These are phyloP conservation scores for Waltergamsia citrina DNA, from an alignment of 2,329 filamentous ascomycete genomes.

Conservation along the genomic window DNA sequence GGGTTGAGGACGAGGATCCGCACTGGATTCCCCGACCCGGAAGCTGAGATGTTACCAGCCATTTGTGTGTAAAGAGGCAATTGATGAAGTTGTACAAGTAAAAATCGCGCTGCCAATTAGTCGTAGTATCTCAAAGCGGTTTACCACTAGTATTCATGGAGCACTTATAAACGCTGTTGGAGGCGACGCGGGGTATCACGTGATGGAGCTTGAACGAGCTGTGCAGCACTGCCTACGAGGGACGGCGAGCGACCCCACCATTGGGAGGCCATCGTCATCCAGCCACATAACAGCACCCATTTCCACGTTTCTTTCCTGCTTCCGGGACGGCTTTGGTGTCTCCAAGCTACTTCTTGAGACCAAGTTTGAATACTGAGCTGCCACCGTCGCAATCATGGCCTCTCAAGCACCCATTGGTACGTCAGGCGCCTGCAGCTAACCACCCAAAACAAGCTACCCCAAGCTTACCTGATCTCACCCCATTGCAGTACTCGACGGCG, in stretches of 20 bases:
- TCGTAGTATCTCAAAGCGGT: too few relatives aligned
- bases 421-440: slow-evolving; percentile 5
- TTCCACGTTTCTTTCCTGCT: background rate
- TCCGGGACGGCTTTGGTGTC: too few relatives aligned
- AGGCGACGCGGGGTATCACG: slow-evolving; percentile 24
- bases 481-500: slow-evolving; percentile 86
- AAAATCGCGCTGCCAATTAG: too few relatives aligned
- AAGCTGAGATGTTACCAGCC: background rate
- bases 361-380: slow-evolving; percentile 2
- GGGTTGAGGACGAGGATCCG: slow-evolving; percentile 67
- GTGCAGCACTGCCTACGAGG: slow-evolving; percentile 16
- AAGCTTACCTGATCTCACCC: slow-evolving; percentile 7
- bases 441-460: background rate
- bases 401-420: slow-evolving; percentile 44
- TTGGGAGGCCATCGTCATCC: slow-evolving; percentile 9
- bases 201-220: slow-evolving; percentile 17
- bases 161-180: too few relatives aligned
- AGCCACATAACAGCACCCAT: slow-evolving; percentile 3
- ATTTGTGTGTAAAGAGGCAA: too few relatives aligned
- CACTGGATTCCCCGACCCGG: slow-evolving; percentile 8
- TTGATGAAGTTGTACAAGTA: background rate
- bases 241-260: slow-evolving; percentile 26
- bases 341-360: too few relatives aligned
- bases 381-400: slow-evolving; percentile 30
- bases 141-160: too few relatives aligned